A percentile compares a stretch with the other conserved stretches of the same genome.
phyloP scores from a whole-genome alignment of 2,329 filamentous ascomycete genomes.

The Biscogniauxia sp. region DNA sequence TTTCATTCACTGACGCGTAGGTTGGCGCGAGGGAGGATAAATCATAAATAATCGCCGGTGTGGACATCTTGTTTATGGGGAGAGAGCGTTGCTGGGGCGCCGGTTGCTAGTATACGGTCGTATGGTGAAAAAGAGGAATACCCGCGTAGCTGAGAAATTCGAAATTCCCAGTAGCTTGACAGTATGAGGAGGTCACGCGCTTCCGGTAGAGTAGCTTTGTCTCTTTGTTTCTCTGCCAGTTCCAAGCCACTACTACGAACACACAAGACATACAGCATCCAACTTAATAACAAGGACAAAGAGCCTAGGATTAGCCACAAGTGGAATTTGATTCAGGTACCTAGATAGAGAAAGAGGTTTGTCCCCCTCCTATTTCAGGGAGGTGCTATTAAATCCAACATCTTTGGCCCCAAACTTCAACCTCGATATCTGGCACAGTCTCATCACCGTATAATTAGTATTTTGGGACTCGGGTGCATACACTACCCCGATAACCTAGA shows the following conservation, averaged over 20 bases:
- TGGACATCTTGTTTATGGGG: neutral
- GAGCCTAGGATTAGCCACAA: neutral
- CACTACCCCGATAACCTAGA: too few species aligned
- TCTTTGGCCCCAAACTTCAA: neutral
- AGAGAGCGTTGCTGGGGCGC: neutral
- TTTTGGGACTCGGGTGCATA: too few species aligned
- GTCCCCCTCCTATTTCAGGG: neutral
- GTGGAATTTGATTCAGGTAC: neutral
- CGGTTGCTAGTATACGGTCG: neutral
- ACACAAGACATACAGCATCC: neutral
- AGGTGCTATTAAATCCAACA: neutral
- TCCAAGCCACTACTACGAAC: neutral
- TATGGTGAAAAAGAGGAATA: neutral
- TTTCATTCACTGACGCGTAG: too few species aligned
- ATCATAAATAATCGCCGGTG: neutral
- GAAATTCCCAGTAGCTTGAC: too few species aligned
- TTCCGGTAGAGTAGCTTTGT: neutral
- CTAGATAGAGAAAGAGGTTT: neutral
- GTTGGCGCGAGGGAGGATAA: neutral
- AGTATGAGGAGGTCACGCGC: neutral
- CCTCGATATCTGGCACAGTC: neutral
- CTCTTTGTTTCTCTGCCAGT: neutral
- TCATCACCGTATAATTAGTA: neutral
- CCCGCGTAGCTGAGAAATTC: too few species aligned
- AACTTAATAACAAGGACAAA: neutral